phyloP scores from a whole-genome alignment of 176 grass and related monocot genomes.

The Bolboschoenus planiculmis region DNA sequence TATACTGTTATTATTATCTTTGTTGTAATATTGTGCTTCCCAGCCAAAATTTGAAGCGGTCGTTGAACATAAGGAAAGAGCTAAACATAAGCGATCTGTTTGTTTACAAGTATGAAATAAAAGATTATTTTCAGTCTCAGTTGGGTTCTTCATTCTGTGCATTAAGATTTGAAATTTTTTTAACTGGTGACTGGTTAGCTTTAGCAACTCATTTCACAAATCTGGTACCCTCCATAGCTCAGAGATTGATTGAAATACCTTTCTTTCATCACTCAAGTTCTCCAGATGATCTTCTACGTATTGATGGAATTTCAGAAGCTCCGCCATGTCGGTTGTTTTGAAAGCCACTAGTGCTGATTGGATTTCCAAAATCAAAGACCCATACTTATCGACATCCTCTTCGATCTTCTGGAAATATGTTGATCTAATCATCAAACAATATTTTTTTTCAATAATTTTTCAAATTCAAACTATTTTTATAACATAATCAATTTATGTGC shows the following conservation, averaged over 20 bases:
- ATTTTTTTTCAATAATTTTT: not conserved
- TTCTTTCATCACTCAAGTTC: slow-evolving; percentile 5
- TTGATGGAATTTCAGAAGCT: slow-evolving; percentile 20
- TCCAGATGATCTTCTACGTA: slow-evolving; percentile 6
- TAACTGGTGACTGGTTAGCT: not conserved
- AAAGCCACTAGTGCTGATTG: slow-evolving; percentile 13
- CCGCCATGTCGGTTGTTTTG: slow-evolving; percentile 4
- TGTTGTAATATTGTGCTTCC: not conserved
- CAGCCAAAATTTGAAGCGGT: not conserved
- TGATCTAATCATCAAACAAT: slow-evolving; percentile 1
- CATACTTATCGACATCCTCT: not conserved
- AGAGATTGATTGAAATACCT: not conserved
- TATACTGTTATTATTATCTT: not conserved
- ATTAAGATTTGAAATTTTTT: not conserved
- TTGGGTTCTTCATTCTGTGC: not conserved
- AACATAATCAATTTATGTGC: too few relatives aligned
- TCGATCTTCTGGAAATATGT: not conserved
- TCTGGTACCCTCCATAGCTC: not conserved
- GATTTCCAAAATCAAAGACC: not conserved
- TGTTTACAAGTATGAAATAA: not conserved
- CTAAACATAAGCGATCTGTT: not conserved
- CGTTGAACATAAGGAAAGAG: not conserved
- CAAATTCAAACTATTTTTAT: too few relatives aligned
- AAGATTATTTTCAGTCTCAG: not conserved
- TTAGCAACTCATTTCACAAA: not conserved